phyloP scores from a whole-genome alignment of 352 stramenopile genomes.

The Phytophthora chlamydospora region DNA sequence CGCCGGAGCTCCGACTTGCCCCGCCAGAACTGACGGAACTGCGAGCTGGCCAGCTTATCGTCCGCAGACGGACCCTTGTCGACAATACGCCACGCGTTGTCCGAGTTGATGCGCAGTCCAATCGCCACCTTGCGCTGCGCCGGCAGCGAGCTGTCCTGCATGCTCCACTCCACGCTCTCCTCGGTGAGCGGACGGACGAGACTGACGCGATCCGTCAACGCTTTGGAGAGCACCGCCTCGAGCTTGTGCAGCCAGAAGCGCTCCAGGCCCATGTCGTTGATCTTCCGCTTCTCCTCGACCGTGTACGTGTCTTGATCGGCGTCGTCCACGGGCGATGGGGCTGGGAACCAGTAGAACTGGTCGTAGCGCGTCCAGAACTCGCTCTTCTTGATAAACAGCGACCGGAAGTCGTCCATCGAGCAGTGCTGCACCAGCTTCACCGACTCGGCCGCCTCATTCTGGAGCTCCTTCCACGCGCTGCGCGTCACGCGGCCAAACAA shows the following conservation, averaged over 20 bases:
- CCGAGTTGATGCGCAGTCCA: slow-evolving; percentile 80
- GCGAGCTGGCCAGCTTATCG: slow-evolving; percentile 63
- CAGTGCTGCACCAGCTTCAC: slow-evolving; percentile 66
- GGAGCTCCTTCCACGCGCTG: slow-evolving; percentile 76
- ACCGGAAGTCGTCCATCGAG: slow-evolving; percentile 76
- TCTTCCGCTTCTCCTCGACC: slow-evolving; percentile 65
- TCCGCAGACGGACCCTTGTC: slow-evolving; percentile 90
- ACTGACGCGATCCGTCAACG: slow-evolving; percentile 73
- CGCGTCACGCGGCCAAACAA: slow-evolving; percentile 69
- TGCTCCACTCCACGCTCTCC: slow-evolving; percentile 54
- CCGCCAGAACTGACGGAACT: slow-evolving; percentile 92
- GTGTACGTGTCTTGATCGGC: slow-evolving; percentile 68
- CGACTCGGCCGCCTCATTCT: slow-evolving; percentile 65
- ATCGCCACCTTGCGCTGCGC: slow-evolving; percentile 67
- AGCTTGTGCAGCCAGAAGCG: slow-evolving; percentile 74
- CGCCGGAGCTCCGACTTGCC: slow-evolving; percentile 87
- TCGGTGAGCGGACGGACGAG: slow-evolving; percentile 60
- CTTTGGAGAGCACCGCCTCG: slow-evolving; percentile 47
- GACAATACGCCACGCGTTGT: slow-evolving; percentile 82
- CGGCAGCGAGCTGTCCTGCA: slow-evolving; percentile 48
- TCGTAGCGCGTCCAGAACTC: slow-evolving; percentile 87
- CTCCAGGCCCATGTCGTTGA: slow-evolving; percentile 81
- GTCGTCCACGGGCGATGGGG: slow-evolving; percentile 53
- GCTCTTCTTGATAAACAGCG: slow-evolving; percentile 84
- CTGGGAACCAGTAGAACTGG: slow-evolving; percentile 86